These are phyloP conservation scores for Alternaria sp. DNA, from an alignment of 2,329 filamentous ascomycete species.

Conservation along the genomic window DNA sequence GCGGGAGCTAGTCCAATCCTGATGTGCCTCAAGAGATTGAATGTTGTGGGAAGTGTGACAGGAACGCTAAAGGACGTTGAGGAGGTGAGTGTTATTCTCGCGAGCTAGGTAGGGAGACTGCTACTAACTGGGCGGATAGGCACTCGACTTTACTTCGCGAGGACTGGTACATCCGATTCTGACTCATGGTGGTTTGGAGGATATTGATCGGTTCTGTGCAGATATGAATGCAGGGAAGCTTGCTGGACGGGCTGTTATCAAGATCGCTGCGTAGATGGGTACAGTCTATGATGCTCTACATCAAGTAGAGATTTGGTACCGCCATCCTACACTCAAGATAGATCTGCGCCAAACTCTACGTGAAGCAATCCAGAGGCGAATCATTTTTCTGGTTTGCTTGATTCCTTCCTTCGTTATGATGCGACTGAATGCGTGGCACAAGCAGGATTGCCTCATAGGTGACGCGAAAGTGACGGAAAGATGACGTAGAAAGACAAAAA, in stretches of 20 bases:
- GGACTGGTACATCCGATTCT: conserved; percentile 51
- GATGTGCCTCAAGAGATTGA: conserved; percentile 50
- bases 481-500: background rate
- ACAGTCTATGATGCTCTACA: background rate
- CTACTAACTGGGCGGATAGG: conserved; percentile 25
- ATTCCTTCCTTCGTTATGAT: background rate
- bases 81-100: conserved; percentile 12
- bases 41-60: conserved; percentile 52
- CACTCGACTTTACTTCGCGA: conserved; percentile 53
- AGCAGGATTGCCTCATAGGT: background rate
- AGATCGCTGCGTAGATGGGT: conserved; percentile 33
- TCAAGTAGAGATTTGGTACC: background rate
- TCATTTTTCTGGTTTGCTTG: background rate
- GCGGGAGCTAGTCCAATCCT: conserved; percentile 41
- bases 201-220: conserved; percentile 50
- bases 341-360: background rate
- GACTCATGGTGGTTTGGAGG: conserved; percentile 47
- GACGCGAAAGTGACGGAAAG: background rate
- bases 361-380: background rate
- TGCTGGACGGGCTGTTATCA: conserved; percentile 52
- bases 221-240: conserved; percentile 50
- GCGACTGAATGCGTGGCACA: background rate
- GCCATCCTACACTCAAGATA: background rate
- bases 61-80: conserved; percentile 56
- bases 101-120: no score